phyloP scores from a whole-genome alignment of 148 eudicot species.

The Vaccinium macrocarpon region DNA sequence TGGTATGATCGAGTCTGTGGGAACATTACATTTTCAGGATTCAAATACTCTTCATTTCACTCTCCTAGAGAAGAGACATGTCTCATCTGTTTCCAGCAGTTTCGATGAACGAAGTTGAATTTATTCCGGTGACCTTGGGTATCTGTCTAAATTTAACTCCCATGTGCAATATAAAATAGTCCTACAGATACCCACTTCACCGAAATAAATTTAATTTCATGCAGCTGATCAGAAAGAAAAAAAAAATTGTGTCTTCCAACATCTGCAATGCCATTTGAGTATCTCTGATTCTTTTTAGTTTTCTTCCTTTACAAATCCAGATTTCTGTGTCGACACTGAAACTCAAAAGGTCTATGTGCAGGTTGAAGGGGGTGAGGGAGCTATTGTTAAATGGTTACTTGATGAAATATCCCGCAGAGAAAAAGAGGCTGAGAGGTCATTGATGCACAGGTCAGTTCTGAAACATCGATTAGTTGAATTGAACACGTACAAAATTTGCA shows the following conservation, averaged over 20 bases:
- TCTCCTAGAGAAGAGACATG: background rate
- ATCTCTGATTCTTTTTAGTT: background rate
- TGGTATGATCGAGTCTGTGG: background rate
- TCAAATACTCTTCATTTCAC: background rate
- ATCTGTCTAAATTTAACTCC: background rate
- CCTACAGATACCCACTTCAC: no score
- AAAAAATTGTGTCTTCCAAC: background rate
- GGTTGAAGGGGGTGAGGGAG: conserved; percentile 10
- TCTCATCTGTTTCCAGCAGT: background rate
- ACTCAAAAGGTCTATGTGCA: background rate
- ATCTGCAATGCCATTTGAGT: background rate
- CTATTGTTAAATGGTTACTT: conserved; percentile 22
- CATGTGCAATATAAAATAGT: no score
- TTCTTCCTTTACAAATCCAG: background rate
- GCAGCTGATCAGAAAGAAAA: no score
- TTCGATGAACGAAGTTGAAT: background rate
- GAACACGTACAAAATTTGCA: background rate
- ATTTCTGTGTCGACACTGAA: background rate
- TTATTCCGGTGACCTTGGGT: background rate
- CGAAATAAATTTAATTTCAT: no score
- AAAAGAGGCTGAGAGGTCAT: conserved; percentile 16
- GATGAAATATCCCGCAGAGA: conserved; percentile 20
- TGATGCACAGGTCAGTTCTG: conserved; percentile 13
- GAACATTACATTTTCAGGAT: background rate
- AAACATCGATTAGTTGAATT: background rate